phyloP scores from a whole-genome alignment of 768 basidiomycete species.

The Amanita polypyramis region DNA sequence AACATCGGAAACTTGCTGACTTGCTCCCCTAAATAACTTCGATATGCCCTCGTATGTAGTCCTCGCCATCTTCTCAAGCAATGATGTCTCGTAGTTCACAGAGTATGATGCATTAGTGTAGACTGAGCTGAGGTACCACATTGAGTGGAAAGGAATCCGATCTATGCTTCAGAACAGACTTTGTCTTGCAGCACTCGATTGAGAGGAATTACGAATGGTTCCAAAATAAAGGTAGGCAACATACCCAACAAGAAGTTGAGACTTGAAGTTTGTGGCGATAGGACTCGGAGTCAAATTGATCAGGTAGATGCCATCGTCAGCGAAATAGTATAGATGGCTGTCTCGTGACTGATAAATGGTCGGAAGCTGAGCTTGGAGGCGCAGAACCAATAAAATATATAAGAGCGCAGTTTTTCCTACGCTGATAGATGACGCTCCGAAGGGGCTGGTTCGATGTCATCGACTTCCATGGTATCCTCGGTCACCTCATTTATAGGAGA shows the following conservation, averaged over 20 bases:
- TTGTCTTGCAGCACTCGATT: conserved; percentile 1
- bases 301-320: conserved; percentile 8
- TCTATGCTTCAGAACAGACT: conserved; percentile 8
- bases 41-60: not conserved
- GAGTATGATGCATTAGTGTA: not conserved
- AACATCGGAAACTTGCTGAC: not conserved
- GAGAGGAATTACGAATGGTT: conserved; percentile 6
- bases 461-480: conserved; percentile 9
- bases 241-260: conserved; percentile 9
- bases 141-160: not conserved
- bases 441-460: conserved; percentile 8
- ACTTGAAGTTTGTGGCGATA: conserved; percentile 6
- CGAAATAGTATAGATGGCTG: conserved; percentile 10
- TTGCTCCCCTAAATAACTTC: conserved; percentile 5
- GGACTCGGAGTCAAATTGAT: conserved; percentile 6
- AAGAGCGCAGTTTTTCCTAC: conserved; percentile 8
- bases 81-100: not conserved
- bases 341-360: conserved; percentile 11
- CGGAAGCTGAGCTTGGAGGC: conserved; percentile 9
- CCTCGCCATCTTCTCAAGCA: conserved; percentile 1
- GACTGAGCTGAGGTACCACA: conserved; percentile 5
- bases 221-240: conserved; percentile 5
- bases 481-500: conserved; percentile 8
- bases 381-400: conserved; percentile 10
- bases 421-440: not conserved